Conservation (phyloP, 176 grass and related monocot species). For the Raddia guianensis region DNA sequence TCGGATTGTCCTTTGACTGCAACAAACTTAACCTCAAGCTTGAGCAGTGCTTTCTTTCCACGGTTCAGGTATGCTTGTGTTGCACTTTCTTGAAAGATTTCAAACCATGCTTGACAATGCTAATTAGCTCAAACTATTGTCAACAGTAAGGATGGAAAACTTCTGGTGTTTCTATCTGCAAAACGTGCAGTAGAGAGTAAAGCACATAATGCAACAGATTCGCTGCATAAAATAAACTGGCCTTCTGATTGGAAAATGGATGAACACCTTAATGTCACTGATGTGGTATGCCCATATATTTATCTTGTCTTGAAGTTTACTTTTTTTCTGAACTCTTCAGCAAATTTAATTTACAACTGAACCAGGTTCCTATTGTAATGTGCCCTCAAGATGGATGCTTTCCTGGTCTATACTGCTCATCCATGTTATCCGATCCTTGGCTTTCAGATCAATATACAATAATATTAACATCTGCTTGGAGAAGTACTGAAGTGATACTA, state of each 20-base stretch:
- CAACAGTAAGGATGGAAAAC: slow-evolving; percentile 59
- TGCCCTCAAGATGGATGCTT: slow-evolving; percentile 69
- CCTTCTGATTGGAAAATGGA: slow-evolving; percentile 49
- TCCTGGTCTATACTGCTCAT: slow-evolving; percentile 78
- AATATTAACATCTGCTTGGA: slow-evolving; percentile 75
- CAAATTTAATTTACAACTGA: slow-evolving; percentile 5
- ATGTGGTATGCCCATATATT: slow-evolving; percentile 55
- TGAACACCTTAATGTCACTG: slow-evolving; percentile 27
- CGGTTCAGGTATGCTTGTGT: slow-evolving; percentile 59
- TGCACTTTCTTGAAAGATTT: neutral
- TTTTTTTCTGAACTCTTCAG: neutral
- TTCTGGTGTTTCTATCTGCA: slow-evolving; percentile 69
- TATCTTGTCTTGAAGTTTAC: neutral
- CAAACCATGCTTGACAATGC: neutral
- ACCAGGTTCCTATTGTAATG: slow-evolving; percentile 77
- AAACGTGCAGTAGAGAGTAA: slow-evolving; percentile 67
- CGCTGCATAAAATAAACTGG: slow-evolving; percentile 62
- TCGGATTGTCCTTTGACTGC: slow-evolving; percentile 15
- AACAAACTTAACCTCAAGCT: slow-evolving; percentile 51
- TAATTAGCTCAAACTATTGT: slow-evolving; percentile 11
- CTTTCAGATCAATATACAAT: slow-evolving; percentile 75
- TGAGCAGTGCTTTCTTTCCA: slow-evolving; percentile 69
- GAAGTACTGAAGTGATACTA: slow-evolving; percentile 77
- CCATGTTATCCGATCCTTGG: slow-evolving; percentile 77
- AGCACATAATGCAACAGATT: slow-evolving; percentile 65